These are phyloP conservation scores for Zygosaccharomyces siamensis DNA, from an alignment of 805 yeast species.

Conservation along the genomic window DNA sequence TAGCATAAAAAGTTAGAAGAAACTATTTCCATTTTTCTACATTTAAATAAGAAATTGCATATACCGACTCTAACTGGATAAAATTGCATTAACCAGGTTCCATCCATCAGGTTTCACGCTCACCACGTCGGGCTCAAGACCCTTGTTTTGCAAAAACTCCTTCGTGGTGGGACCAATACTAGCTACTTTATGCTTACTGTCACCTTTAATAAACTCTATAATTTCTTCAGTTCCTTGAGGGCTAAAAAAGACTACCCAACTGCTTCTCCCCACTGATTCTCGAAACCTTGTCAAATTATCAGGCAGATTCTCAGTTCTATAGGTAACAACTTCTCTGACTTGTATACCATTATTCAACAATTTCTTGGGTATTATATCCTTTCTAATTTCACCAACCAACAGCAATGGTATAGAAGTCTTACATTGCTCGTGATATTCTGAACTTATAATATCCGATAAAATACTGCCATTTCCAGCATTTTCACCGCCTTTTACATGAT, in stretches of 20 bases:
- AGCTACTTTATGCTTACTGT: slow-evolving; percentile 46
- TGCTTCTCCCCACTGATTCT: slow-evolving; percentile 12
- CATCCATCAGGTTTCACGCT: slow-evolving; percentile 70
- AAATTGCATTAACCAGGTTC: slow-evolving; percentile 43
- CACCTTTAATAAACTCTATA: slow-evolving; percentile 41
- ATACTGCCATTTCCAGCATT: slow-evolving; percentile 77
- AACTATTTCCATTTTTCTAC: slow-evolving; percentile 10
- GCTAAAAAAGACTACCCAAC: slow-evolving; percentile 84
- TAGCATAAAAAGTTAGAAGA: slow-evolving; percentile 38
- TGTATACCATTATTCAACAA: slow-evolving; percentile 32
- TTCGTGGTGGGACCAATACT: slow-evolving; percentile 93
- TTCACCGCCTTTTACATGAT: slow-evolving; percentile 62
- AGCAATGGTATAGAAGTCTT: slow-evolving; percentile 41
- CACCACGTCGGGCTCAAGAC: slow-evolving; percentile 55
- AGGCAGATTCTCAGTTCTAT: slow-evolving; percentile 53
- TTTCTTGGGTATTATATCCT: slow-evolving; percentile 71
- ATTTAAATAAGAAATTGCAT: slow-evolving; percentile 11
- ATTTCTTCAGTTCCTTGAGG: slow-evolving; percentile 80
- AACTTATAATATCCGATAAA: slow-evolving; percentile 58
- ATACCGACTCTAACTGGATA: not conserved
- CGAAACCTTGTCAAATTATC: slow-evolving; percentile 43
- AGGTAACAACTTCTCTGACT: slow-evolving; percentile 55
- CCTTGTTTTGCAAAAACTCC: slow-evolving; percentile 48
- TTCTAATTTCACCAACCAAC: slow-evolving; percentile 80
- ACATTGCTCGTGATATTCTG: slow-evolving; percentile 24